phyloP scores from a whole-genome alignment of 2,329 filamentous ascomycete genomes.

The Neonectria sp. region DNA sequence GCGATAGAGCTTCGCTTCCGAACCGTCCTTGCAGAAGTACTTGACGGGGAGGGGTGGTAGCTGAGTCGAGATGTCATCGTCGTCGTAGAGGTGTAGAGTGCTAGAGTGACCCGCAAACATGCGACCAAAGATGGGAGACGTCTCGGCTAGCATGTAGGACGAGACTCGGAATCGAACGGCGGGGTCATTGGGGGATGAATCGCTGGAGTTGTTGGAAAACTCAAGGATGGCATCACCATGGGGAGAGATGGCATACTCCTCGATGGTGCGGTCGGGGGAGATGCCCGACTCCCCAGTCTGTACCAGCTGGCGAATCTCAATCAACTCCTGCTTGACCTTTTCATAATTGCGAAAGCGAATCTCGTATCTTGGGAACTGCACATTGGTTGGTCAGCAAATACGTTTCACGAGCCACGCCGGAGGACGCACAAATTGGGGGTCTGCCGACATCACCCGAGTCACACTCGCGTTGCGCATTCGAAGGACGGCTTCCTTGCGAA shows the following conservation, averaged over 20 bases:
- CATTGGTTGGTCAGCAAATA: conserved; percentile 24
- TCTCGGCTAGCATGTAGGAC: conserved; percentile 65
- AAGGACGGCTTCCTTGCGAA: conserved; percentile 60
- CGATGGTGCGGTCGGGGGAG: conserved; percentile 55
- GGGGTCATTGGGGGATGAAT: conserved; percentile 52
- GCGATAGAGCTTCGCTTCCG: conserved; percentile 62
- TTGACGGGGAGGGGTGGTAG: conserved; percentile 54
- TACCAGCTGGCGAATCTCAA: conserved; percentile 57
- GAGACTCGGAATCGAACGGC: conserved; percentile 67
- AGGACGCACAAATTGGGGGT: conserved; percentile 58
- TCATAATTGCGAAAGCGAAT: conserved; percentile 65
- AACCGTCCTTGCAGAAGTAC: conserved; percentile 60
- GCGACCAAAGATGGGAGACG: conserved; percentile 66
- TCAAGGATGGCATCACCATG: conserved; percentile 67
- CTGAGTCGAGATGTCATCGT: conserved; percentile 54
- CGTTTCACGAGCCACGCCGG: neutral
- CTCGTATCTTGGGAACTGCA: conserved; percentile 60
- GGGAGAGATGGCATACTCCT: conserved; percentile 60
- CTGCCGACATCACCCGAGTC: conserved; percentile 59
- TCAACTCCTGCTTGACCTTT: conserved; percentile 59
- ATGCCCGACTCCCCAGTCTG: conserved; percentile 59
- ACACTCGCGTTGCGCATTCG: conserved; percentile 64
- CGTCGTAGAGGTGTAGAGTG: conserved; percentile 53
- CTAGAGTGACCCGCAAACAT: conserved; percentile 58
- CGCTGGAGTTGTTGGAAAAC: conserved; percentile 61